phyloP scores from a whole-genome alignment of 805 yeast genomes.

The Pichia sporocuriosa region DNA sequence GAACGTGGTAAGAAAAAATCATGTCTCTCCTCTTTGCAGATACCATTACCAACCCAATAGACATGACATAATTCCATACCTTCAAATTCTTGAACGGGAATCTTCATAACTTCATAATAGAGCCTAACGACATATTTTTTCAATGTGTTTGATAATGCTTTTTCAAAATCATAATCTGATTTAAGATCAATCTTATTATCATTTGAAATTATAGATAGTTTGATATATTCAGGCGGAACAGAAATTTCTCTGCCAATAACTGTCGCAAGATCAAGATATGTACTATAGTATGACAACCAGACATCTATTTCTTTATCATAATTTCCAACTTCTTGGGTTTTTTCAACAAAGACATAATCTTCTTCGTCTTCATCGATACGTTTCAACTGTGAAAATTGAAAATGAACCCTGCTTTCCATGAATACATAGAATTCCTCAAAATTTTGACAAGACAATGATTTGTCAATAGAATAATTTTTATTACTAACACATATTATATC shows the following conservation, averaged over 20 bases:
- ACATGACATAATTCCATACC: conserved; percentile 60
- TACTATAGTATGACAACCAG: conserved; percentile 60
- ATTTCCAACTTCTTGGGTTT: conserved; percentile 18
- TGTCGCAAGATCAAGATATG: conserved; percentile 54
- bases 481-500: conserved; percentile 47
- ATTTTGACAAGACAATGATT: conserved; percentile 23
- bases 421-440: conserved; percentile 46
- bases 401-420: conserved; percentile 53
- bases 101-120: conserved; percentile 70
- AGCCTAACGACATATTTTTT: conserved; percentile 40
- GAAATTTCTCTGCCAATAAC: conserved; percentile 49
- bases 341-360: conserved; percentile 40
- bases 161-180: conserved; percentile 30
- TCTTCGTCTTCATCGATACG: conserved; percentile 39
- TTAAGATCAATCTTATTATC: conserved; percentile 50
- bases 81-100: conserved; percentile 72
- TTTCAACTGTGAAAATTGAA: conserved; percentile 41
- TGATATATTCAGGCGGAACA: conserved; percentile 53
- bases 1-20: conserved; percentile 65
- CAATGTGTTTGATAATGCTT: conserved; percentile 37
- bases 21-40: conserved; percentile 59
- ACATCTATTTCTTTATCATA: conserved; percentile 37
- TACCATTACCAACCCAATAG: conserved; percentile 66
- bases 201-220: conserved; percentile 56
- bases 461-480: conserved; percentile 7